These are phyloP conservation scores for Corynascus novoguineensis DNA, from an alignment of 495 filamentous ascomycete species.

Conservation along the genomic window DNA sequence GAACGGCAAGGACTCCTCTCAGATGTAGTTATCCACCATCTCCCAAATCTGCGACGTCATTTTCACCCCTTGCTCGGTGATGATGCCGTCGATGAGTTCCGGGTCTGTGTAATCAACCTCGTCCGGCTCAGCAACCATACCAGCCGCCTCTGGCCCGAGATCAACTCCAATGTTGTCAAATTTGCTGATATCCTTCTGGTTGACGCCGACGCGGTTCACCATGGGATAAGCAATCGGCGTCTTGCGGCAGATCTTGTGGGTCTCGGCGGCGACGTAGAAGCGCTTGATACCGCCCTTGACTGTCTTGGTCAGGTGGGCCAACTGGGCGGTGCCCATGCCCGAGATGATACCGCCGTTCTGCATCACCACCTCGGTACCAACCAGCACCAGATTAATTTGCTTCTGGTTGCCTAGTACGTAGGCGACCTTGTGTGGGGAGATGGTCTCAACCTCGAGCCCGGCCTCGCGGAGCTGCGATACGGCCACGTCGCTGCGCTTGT, in stretches of 20 bases:
- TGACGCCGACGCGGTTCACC: constrained; percentile 39
- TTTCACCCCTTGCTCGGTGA: constrained; percentile 43
- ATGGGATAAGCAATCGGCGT: constrained; percentile 24
- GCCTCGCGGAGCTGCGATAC: constrained; percentile 64
- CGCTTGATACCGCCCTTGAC: constrained; percentile 55
- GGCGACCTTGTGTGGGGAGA: constrained; percentile 68
- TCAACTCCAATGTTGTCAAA: constrained; percentile 52
- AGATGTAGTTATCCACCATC: constrained; percentile 32
- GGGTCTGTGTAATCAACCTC: constrained; percentile 78
- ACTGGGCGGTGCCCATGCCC: constrained; percentile 85
- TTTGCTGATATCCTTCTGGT: constrained; percentile 63
- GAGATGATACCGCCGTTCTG: constrained; percentile 91
- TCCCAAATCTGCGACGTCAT: constrained; percentile 35
- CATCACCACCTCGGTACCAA: constrained; percentile 90
- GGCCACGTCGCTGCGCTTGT: constrained; percentile 48
- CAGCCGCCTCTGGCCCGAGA: constrained; percentile 27
- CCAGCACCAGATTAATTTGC: constrained; percentile 72
- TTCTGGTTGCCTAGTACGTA: constrained; percentile 66
- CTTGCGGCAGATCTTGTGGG: constrained; percentile 61
- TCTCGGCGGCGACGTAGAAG: constrained; percentile 89
- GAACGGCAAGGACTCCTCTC: not conserved
- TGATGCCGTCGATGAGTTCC: constrained; percentile 22
- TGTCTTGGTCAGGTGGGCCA: constrained; percentile 73
- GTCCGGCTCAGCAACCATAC: constrained; percentile 28
- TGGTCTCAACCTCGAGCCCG: constrained; percentile 78